These are phyloP conservation scores for Xylariaceae sp. DNA, from an alignment of 2,329 filamentous ascomycete species.

Conservation along the genomic window DNA sequence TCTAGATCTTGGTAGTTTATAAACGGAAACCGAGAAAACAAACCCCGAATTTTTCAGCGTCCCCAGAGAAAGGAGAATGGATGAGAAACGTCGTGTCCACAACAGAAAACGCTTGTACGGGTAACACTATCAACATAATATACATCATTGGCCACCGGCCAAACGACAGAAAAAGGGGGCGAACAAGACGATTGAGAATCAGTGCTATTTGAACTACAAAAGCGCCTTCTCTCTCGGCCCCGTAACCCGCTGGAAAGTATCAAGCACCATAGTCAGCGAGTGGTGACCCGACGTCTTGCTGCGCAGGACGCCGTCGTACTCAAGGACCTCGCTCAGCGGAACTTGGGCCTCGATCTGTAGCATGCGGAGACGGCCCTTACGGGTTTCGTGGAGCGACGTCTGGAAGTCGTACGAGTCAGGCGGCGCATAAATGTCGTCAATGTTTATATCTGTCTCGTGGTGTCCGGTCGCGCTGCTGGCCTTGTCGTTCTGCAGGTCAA, in stretches of 20 bases:
- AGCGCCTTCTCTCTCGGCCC: conserved; percentile 48
- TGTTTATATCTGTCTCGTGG: conserved; percentile 49
- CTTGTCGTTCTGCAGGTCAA: conserved; percentile 50
- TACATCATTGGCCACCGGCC: no score
- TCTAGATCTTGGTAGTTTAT: background rate
- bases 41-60: background rate
- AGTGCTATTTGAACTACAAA: background rate
- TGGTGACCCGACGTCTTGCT: conserved; percentile 81
- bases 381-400: conserved; percentile 48
- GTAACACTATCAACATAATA: no score
- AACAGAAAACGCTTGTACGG: no score
- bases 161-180: no score
- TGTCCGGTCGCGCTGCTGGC: background rate
- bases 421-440: conserved; percentile 75
- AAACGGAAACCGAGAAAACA: background rate
- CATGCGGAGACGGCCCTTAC: conserved; percentile 45
- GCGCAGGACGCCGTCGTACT: conserved; percentile 82
- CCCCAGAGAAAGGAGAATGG: no score
- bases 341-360: conserved; percentile 76
- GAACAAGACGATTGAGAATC: no score
- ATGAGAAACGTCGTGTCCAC: no score
- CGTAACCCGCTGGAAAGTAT: conserved; percentile 52
- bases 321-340: conserved; percentile 93
- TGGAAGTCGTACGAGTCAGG: conserved; percentile 71
- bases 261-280: conserved; percentile 54